phyloP scores from a whole-genome alignment of 202 grass and related monocot species.

The Elaeis oleifera region DNA sequence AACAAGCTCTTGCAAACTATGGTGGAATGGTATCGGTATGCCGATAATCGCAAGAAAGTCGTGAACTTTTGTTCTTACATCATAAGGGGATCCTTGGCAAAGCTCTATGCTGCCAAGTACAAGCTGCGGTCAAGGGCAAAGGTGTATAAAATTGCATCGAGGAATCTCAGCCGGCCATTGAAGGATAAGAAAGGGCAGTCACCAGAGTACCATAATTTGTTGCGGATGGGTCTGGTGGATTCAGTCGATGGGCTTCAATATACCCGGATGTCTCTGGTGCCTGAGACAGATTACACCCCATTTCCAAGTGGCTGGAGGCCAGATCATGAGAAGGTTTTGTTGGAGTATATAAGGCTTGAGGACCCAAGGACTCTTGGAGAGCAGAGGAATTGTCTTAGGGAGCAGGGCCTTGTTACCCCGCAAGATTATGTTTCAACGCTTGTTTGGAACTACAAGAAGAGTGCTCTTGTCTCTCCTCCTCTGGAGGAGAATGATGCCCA shows the following conservation, averaged over 20 bases:
- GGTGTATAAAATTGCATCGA: constrained; percentile 95
- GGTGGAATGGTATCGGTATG: constrained; percentile 88
- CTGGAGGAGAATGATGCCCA: constrained; percentile 32
- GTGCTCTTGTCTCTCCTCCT: constrained; percentile 48
- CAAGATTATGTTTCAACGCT: constrained; percentile 86
- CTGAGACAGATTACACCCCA: constrained; percentile 73
- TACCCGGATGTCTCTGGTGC: constrained; percentile 92
- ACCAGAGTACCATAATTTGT: constrained; percentile 85
- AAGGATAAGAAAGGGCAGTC: constrained; percentile 97
- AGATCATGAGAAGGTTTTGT: constrained; percentile 75
- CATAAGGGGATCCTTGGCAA: constrained; percentile 78
- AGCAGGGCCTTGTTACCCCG: constrained; percentile 80
- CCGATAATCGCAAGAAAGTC: constrained; percentile 94
- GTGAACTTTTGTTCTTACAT: constrained; percentile 98
- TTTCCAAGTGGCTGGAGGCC: constrained; percentile 65
- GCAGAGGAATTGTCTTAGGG: constrained; percentile 49
- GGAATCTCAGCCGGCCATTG: constrained; percentile 85
- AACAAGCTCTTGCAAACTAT: constrained; percentile 86
- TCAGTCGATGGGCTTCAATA: constrained; percentile 90
- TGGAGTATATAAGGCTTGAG: constrained; percentile 82
- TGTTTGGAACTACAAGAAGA: constrained; percentile 97
- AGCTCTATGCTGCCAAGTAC: constrained; percentile 96
- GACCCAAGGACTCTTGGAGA: constrained; percentile 63
- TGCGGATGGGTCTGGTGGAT: constrained; percentile 88
- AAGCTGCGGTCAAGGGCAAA: constrained; percentile 90